Evolutionary conservation across 2,329 filamentous ascomycete species (phyloP).

Genomic region (Neofusicoccum sp.): DNA sequence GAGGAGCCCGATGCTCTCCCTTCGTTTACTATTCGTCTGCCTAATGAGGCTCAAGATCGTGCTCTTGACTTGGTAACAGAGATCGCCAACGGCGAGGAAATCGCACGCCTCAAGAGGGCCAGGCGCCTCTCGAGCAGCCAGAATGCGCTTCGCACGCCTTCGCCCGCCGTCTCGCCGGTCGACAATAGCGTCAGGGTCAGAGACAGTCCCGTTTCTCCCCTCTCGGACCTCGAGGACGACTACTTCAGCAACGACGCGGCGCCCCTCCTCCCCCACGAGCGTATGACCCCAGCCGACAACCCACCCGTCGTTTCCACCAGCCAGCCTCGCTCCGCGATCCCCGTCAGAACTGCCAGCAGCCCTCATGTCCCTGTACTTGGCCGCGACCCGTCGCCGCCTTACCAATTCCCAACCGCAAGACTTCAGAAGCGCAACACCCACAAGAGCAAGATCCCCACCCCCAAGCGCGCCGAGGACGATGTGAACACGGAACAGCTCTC

Average conservation of each 20-base stretch:
- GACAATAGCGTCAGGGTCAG: neutral
- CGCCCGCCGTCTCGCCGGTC: neutral
- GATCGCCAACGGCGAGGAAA: neutral
- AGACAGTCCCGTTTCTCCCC: neutral
- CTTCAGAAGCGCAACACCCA: neutral
- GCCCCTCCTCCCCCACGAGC: conserved; percentile 3
- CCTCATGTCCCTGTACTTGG: no score
- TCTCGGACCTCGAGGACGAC: neutral
- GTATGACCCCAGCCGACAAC: neutral
- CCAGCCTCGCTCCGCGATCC: neutral
- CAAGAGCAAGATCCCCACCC: neutral
- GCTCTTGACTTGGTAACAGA: neutral
- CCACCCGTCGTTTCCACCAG: neutral
- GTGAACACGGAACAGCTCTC: neutral
- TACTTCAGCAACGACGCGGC: neutral
- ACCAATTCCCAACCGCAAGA: neutral
- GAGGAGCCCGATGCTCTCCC: no score
- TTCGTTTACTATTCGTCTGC: no score
- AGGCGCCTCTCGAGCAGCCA: neutral
- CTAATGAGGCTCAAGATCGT: no score
- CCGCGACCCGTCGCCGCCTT: no score
- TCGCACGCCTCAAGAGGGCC: neutral
- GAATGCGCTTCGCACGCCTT: neutral
- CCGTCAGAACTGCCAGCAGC: no score
- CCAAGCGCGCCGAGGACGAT: neutral